Base-by-base conservation (phyloP, 2,329 filamentous ascomycete species). In the Venturiaceae sp. region DNA sequence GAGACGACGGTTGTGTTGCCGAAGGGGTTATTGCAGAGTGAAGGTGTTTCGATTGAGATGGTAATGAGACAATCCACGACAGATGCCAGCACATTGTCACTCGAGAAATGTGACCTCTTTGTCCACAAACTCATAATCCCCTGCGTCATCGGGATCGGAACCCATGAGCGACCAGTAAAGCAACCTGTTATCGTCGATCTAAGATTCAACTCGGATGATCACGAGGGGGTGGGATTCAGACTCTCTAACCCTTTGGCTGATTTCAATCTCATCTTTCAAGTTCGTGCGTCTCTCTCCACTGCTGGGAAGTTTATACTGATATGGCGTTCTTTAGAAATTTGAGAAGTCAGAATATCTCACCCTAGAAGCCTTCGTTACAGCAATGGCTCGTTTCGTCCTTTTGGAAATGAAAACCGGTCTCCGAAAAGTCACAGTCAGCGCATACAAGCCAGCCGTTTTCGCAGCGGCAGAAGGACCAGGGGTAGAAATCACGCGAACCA, bases 371-470 rank as follows among this genome's bases (percentile, higher is more conserved):
- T 44, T 57, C 23, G 55, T 50, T 11, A 33, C 55, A 16, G 16
- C 21, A 8, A 21, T 57, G 36, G 55, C 55, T 23, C 11, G 28
- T 9, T 50, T 46, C 28, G 13, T 47, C 1, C 28, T 50, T 13
- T 23, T 50, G 9, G 55, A 57, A 19, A 37, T 57, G 33, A 50
- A 50, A 6, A 50, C 44, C 14, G 23, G n/a, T 9, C 50, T n/a
- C 26, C 19, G 23, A n/a, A 23, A 50, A 9, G 55, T 50, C 3
- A 41, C 26, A 23, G 55, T 57, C 16, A 57, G 44, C 8, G 55
- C 55, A 13, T 26, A 57, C n/a, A 57, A 57, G 28, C 55, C 55
- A 9, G 44, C 26, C 37, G 39, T 57, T n/a, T 57, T 57, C n/a
- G 44, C 34, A 7, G 28, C 36, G 13, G 55, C 55, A 23, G 39